phyloP scores from a whole-genome alignment of 208 protist genomes.

The Crithidia fasciculata region DNA sequence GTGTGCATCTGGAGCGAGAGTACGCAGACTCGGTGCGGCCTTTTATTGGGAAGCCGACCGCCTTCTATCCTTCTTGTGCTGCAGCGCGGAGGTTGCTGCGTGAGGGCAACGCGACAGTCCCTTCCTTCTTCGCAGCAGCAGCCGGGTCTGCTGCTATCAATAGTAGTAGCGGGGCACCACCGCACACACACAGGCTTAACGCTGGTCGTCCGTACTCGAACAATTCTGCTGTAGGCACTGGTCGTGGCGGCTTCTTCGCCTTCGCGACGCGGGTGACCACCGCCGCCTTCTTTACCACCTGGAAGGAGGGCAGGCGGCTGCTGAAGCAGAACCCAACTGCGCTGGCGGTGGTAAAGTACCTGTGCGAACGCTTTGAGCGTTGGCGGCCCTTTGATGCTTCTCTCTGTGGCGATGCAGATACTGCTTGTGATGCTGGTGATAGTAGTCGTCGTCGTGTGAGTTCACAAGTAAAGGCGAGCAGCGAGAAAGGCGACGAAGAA shows the following conservation, averaged over 20 bases:
- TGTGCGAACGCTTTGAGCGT: slow-evolving; percentile 40
- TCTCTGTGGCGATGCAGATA: slow-evolving; percentile 1
- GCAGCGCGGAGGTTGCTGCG: not conserved
- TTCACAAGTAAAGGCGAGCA: too few relatives aligned
- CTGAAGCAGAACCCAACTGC: slow-evolving; percentile 57
- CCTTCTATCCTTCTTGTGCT: slow-evolving; percentile 27
- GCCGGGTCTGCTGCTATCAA: too few relatives aligned
- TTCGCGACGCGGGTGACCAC: not conserved
- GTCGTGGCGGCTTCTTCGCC: not conserved
- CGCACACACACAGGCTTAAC: too few relatives aligned
- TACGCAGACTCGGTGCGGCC: not conserved
- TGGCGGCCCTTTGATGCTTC: slow-evolving; percentile 22
- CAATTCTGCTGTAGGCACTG: too few relatives aligned
- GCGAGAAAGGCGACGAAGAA: too few relatives aligned
- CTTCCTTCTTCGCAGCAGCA: too few relatives aligned
- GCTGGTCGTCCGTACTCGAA: too few relatives aligned
- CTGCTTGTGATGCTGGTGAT: too few relatives aligned
- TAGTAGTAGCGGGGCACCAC: too few relatives aligned
- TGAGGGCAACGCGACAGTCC: not conserved
- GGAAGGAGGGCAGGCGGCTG: slow-evolving; percentile 37
- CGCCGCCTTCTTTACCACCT: not conserved
- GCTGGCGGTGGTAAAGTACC: slow-evolving; percentile 50
- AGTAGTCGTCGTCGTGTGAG: too few relatives aligned
- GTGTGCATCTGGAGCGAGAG: not conserved
- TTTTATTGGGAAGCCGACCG: slow-evolving; percentile 20